Base-by-base conservation (phyloP, 2,329 filamentous ascomycete genomes). In the Catunica adiposa region DNA sequence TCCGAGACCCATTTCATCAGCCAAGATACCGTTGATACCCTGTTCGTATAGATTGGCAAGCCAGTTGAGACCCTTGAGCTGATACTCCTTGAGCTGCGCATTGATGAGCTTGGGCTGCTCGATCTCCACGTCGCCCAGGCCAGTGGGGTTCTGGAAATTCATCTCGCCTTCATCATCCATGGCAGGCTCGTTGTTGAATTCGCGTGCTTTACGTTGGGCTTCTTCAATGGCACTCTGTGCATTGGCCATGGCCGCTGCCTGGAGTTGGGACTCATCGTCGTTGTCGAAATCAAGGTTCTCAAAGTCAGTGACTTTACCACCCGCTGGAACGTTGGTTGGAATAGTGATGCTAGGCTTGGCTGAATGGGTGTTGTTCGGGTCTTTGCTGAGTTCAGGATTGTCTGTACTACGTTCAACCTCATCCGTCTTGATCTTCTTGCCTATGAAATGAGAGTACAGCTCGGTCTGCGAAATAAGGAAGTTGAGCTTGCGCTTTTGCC, bases 381-480 rank as follows among this genome's bases (percentile, higher is more conserved):
- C 75, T 8, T 77, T 74, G 0, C 77, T 76, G 52, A 84, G 82
- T 51, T 86, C 83, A 6, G 81, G 81, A 64, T 89, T 88, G 64
- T 92, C 87, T 22, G 88, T 92, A 51, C 86, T 90, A 58, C 84
- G 78, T 70, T 98, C 89, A 51, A 95, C 88, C 66, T 97, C 89
- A 62, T 92, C 85, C 1, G 90, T 97, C 72, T 95, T 95, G 70
- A 97, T 94, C 75, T 98, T 98, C 73, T 95, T 94, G 67, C 92
- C 90, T 63, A 98, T 96, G 69, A 98, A 98, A 75, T 98, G 92
- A 44, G 90, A 97, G 74, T 98, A 98, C 53, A 98, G 77, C 67
- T 98, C 92, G 0, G 92, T 98, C 71, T 98, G 92, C 1, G 90
- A 96, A 68, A 98, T 98, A 61, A 98, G 78, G 77, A 98, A 98